A percentile compares a stretch with the other conserved stretches of the same genome.
phyloP scores from a whole-genome alignment of 2,329 filamentous ascomycete genomes.

The Colletotrichum graminicola region DNA sequence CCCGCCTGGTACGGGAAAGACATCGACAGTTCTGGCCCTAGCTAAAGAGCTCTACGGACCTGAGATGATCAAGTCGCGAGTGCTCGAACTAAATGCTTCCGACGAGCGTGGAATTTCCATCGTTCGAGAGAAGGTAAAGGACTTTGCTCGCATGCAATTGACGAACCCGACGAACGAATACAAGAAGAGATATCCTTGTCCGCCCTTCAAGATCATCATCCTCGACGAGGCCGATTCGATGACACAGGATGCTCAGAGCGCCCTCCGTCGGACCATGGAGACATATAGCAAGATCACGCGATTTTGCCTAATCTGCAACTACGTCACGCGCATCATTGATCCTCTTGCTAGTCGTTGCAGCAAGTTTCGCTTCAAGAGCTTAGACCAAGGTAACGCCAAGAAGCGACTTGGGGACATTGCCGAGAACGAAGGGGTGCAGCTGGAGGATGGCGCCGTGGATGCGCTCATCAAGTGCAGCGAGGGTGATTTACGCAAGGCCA shows the following conservation, averaged over 20 bases:
- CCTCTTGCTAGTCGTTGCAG: constrained; percentile 92
- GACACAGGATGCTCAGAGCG: constrained; percentile 97
- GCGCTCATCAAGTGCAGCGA: constrained; percentile 89
- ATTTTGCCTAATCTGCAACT: constrained; percentile 98
- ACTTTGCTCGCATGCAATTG: constrained; percentile 96
- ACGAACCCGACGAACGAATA: constrained; percentile 81
- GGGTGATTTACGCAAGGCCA: constrained; percentile 94
- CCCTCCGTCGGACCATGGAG: constrained; percentile 96
- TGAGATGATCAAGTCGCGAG: constrained; percentile 89
- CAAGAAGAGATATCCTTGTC: constrained; percentile 84
- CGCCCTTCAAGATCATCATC: constrained; percentile 98
- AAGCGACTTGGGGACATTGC: constrained; percentile 87
- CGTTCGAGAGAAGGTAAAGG: constrained; percentile 97
- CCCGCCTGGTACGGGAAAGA: constrained; percentile 97
- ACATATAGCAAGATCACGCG: constrained; percentile 96
- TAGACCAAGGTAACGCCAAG: constrained; percentile 88
- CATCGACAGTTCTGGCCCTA: constrained; percentile 94
- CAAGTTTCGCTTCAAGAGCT: constrained; percentile 97
- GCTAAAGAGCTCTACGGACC: constrained; percentile 98
- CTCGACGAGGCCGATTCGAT: constrained; percentile 98
- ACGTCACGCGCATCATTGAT: constrained; percentile 98
- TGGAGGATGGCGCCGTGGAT: constrained; percentile 85
- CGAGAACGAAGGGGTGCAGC: constrained; percentile 76
- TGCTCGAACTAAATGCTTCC: constrained; percentile 99
- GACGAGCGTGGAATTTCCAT: constrained; percentile 98